Evolutionary conservation across 495 filamentous ascomycete species (phyloP), one percentile per base, ranked within the genome.

Genomic region (Beverwykella pulmonaria): DNA sequence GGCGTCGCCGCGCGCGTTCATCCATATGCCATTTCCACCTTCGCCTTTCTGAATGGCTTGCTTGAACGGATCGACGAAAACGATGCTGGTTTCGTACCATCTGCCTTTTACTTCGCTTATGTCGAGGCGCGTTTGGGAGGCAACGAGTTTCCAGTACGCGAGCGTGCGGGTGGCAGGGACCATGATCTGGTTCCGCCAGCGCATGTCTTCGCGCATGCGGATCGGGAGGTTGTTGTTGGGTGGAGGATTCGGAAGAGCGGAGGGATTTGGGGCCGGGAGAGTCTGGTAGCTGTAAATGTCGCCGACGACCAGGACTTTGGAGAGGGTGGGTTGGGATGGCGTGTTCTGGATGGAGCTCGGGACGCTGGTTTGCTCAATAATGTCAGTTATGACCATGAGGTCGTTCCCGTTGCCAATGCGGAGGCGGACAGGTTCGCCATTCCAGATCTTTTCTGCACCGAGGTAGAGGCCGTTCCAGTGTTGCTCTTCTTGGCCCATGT

Each of bases 371-470:
- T 71, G 71, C 71, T 82, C 78, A 57, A 79, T 49, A 39, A 81
- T 75, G 23, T 68, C 66, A 34, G 68, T 73, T 22, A 87, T 68
- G 26, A 88, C 77, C 74, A 87, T 77, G 50, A 88, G 75, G 63
- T 86, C 83, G 29, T 73, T 77, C 14, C 79, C 81, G 7, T 70
- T 71, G 19, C 71, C 71, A 27, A 75, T 56, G 63, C 76, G 69
- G 1, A 87, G 68, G 17, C 86, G 80, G 22, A 87, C 75, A 20
- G 82, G 75, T 22, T 88, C 86, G 6, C 86, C 84, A 3, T 81
- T 75, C 82, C 84, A 88, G 41, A 88, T 73, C 68, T 86, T 86
- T 62, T 88, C 86, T 0, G 82, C 85, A 34, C 86, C 86, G n/a
- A 87, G 75, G 73, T 77, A 88, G 39, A 87, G 75, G n/a, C 86